phyloP scores from a whole-genome alignment of 345 rosid genomes.

The Murraya koenigii region DNA sequence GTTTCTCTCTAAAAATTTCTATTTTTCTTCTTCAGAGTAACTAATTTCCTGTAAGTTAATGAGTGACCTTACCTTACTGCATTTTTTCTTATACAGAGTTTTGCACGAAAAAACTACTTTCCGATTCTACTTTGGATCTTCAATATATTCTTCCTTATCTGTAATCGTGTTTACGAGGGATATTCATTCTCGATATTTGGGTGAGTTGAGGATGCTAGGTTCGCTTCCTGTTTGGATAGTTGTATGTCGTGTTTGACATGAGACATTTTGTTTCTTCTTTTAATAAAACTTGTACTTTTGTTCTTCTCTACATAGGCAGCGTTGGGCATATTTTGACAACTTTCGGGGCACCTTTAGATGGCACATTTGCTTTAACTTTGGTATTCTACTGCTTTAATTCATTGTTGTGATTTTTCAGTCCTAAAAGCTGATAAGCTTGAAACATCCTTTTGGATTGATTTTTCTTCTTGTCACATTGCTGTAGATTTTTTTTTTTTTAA shows the following conservation, averaged over 20 bases:
- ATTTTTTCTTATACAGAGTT: constrained; percentile 49
- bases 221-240: background rate
- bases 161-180: constrained; percentile 84
- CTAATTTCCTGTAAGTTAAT: background rate
- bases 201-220: constrained; percentile 42
- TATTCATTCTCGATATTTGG: constrained; percentile 79
- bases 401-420: background rate
- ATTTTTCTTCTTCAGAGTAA: background rate
- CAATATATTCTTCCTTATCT: constrained; percentile 72
- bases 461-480: background rate
- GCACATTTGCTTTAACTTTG: constrained; percentile 97
- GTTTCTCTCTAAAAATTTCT: background rate
- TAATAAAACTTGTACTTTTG: constrained; percentile 3
- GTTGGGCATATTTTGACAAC: constrained; percentile 71
- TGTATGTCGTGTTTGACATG: constrained; percentile 2
- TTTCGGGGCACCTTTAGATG: constrained; percentile 88
- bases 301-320: constrained; percentile 39
- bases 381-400: constrained; percentile 37
- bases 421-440: background rate
- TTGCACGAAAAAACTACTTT: constrained; percentile 59
- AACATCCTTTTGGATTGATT: background rate
- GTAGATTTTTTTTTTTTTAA: background rate
- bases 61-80: constrained; percentile 26
- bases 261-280: constrained; percentile 6
- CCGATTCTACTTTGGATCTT: constrained; percentile 58